Evolutionary conservation across 1,139 yeast genomes (phyloP), one percentile per base, ranked within the genome.

Genomic region (Pneumocystis canis): DNA sequence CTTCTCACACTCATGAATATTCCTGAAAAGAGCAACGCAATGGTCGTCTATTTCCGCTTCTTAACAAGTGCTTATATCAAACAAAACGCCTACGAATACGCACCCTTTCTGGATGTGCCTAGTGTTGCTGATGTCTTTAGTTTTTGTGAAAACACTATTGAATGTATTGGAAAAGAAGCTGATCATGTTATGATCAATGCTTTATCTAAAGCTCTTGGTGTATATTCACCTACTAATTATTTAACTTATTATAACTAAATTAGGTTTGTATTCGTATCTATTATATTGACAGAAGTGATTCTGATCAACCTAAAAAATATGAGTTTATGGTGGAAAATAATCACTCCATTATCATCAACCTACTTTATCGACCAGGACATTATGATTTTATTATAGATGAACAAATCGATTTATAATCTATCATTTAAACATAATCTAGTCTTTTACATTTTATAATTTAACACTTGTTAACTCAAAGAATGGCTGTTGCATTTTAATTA

Each of bases 301-400:
- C 67, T 39, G 66, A 60, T 2, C 61, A 62, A 18, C 65, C 66
- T 20, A 63, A 59, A 14, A 66, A 65, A 61, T 65, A 66, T 47
- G 11, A 59, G 25, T 66, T 68, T 33, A 47, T 39, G 39, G 67
- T 69, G 18, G 60, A 37, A 30, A 57, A 32, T 14, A 61, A 59
- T 54, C 39, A 20, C 9, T 32, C 39, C 5, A 58, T 58, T 16
- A 58, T 41, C 14, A 64, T 68, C 59, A 65, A 59, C 28, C 65
- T 68, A 30, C 64, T 68, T 58, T 68, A 68, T 59, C 65, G 70
- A 54, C 70, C 70, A 11, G 70, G 70, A n/a, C 70, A 68, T 61
- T 68, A 68, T 64, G 70, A 68, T 25, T 39, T 57, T 47, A 47
- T 47, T 4, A 20, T 20, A 47, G 54, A 47, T 11, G 4, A 47